Base-by-base conservation (phyloP, 2,329 filamentous ascomycete genomes). In the Fusarium pseudoanthophilum region DNA sequence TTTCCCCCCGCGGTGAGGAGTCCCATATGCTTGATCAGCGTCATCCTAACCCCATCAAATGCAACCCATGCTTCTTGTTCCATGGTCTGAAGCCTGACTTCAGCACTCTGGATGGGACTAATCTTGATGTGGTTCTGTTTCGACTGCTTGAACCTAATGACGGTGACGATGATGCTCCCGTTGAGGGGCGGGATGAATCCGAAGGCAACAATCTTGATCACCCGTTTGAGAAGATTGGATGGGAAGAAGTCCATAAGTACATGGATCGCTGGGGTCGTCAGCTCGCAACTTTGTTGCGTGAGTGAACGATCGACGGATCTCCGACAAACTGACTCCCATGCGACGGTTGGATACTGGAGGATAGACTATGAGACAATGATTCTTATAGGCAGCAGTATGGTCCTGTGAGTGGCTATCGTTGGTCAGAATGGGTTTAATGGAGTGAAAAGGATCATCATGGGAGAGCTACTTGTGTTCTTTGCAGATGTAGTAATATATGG, bases 301-400 rank as follows among this genome's bases (percentile, higher is more conserved):
- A 52, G 16, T 51, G 21, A 51, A 18, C 20, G 14, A 3, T 14
- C 18, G 8, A 26, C 8, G 13, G 18, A 20, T 15, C 5, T 21
- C 16, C 10, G 18, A 13, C 26, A 21, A 36, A 10, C 49, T 15
- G n/a, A 9, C 8, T 36, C 49, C 20, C 3, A 36, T 21, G 6
- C 13, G 13, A 15, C 8, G 7, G 0, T 24, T 20, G 3, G 4
- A 26, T 15, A 2, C 1, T 51, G 3, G 16, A 26, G 15, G 18
- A 9, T 11, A 8, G 14, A 13, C 3, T 26, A 34, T 15, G 32
- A 34, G 9, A 10, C 13, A 24, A 26, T 15, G 14, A 1, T 20
- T 36, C 2, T 4, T 7, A 16, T 11, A 16, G 11, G 13, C 5
- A 1, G 15, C 9, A 11, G 9, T 32, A 5, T 51, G 21, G 21